Percentiles rank a stretch among this genome's conserved stretches.
Conservation (phyloP, 306 rosid genomes). For the Oemleria cerasiformis region DNA sequence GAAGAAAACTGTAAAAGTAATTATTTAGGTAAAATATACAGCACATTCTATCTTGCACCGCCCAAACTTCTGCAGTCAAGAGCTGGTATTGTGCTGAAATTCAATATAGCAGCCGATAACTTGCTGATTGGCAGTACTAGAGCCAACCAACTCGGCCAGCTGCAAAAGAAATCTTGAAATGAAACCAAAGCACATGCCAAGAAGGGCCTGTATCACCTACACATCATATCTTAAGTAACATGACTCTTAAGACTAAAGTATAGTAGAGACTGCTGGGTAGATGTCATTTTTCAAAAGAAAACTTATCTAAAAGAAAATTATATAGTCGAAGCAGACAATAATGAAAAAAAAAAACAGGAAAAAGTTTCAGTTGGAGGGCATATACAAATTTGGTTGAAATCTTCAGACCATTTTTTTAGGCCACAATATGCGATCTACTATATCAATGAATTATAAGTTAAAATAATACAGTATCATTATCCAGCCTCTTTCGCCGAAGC, state of each 20-base stretch:
- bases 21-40: conserved; percentile 26
- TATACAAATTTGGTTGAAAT: not conserved
- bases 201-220: not conserved
- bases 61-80: conserved; percentile 63
- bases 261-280: not conserved
- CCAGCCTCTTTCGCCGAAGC: conserved; percentile 27
- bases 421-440: not conserved
- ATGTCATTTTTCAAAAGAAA: not conserved
- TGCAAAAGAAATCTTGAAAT: conserved; percentile 27
- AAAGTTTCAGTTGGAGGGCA: not conserved
- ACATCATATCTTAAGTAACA: not conserved
- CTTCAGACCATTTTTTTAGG: not conserved
- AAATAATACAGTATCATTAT: conserved; percentile 20
- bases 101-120: conserved; percentile 73
- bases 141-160: conserved; percentile 83
- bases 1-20: not conserved
- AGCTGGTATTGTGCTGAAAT: conserved; percentile 60
- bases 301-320: not conserved
- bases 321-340: not conserved
- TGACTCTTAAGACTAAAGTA: not conserved
- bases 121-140: conserved; percentile 61
- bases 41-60: conserved; percentile 74
- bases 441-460: conserved; percentile 6
- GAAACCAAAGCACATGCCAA: not conserved
- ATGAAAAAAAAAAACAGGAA: not conserved